Percentiles rank a stretch among this genome's conserved stretches.
Evolutionary conservation across 1,139 yeast genomes (phyloP).

Genomic region (Geotrichum siamense): DNA sequence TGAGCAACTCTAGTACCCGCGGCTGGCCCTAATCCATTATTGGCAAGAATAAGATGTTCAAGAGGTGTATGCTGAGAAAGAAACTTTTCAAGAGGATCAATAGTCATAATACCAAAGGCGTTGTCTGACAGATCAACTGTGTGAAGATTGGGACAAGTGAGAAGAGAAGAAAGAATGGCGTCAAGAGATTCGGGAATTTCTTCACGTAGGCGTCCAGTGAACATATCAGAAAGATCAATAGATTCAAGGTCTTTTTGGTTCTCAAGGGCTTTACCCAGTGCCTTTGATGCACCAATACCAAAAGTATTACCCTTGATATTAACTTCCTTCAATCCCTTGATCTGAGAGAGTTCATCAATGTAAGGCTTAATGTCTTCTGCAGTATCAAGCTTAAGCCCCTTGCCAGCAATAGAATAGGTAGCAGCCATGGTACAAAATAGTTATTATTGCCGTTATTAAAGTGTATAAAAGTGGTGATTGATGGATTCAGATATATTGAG

Average conservation of each 20-base stretch:
- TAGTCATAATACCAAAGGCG: conserved; percentile 93
- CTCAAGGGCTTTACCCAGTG: conserved; percentile 54
- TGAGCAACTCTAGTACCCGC: conserved; percentile 93
- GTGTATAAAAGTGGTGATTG: too few species aligned
- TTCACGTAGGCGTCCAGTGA: conserved; percentile 88
- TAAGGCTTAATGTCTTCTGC: conserved; percentile 65
- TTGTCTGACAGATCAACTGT: conserved; percentile 85
- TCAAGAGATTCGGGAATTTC: conserved; percentile 85
- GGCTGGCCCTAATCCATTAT: conserved; percentile 96
- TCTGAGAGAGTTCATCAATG: conserved; percentile 46
- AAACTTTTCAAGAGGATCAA: conserved; percentile 77
- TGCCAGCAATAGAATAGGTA: conserved; percentile 56
- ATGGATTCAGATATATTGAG: too few species aligned
- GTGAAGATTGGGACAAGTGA: conserved; percentile 58
- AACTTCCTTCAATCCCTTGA: conserved; percentile 45
- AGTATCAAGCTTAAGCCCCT: conserved; percentile 67
- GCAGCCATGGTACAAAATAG: too few species aligned
- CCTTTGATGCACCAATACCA: conserved; percentile 81
- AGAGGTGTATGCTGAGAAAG: conserved; percentile 69
- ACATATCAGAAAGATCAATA: conserved; percentile 81
- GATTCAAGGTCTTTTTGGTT: conserved; percentile 42
- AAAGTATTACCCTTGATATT: conserved; percentile 91
- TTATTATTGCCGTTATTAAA: too few species aligned
- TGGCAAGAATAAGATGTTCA: conserved; percentile 79
- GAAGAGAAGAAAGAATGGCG: conserved; percentile 62